Percentiles rank a stretch among this genome's conserved stretches.
phyloP scores from a whole-genome alignment of 2,329 filamentous ascomycete species.

The Neurospora crassa region DNA sequence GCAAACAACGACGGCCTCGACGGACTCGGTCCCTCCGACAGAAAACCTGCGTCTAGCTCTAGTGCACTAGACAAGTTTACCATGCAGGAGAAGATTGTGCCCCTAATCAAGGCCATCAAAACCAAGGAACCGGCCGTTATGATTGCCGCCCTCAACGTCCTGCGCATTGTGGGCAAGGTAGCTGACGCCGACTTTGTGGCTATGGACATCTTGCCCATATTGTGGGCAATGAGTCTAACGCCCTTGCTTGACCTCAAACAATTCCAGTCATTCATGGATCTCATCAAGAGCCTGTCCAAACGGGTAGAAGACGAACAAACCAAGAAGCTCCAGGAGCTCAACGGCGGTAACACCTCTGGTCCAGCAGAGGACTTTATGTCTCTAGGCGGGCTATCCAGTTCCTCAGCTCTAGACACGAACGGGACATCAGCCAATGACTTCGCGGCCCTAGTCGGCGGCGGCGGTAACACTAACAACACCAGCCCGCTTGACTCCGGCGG shows the following conservation, averaged over 20 bases:
- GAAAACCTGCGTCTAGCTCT: slow-evolving; percentile 55
- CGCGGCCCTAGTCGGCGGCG: slow-evolving; percentile 77
- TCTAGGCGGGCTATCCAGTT: slow-evolving; percentile 58
- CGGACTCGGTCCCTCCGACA: slow-evolving; percentile 48
- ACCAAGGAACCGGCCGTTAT: slow-evolving; percentile 97
- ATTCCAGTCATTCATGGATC: slow-evolving; percentile 81
- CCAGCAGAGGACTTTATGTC: slow-evolving; percentile 58
- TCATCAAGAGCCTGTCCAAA: slow-evolving; percentile 71
- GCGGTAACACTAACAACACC: slow-evolving; percentile 23
- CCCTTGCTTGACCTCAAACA: slow-evolving; percentile 79
- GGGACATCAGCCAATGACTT: slow-evolving; percentile 64
- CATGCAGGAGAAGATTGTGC: slow-evolving; percentile 94
- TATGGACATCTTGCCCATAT: slow-evolving; percentile 76
- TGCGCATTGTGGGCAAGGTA: slow-evolving; percentile 70
- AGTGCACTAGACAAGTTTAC: slow-evolving; percentile 94
- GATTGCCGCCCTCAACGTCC: slow-evolving; percentile 80
- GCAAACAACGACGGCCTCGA: slow-evolving; percentile 62
- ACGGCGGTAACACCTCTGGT: slow-evolving; percentile 43
- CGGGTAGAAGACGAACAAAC: slow-evolving; percentile 84
- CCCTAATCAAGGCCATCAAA: slow-evolving; percentile 84
- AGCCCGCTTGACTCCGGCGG: slow-evolving; percentile 31
- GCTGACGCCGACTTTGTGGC: slow-evolving; percentile 89
- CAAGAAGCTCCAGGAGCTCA: slow-evolving; percentile 78
- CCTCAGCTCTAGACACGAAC: slow-evolving; percentile 39
- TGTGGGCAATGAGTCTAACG: slow-evolving; percentile 88